phyloP scores from a whole-genome alignment of 2,329 filamentous ascomycete species.

The Colletotrichum coccodes region DNA sequence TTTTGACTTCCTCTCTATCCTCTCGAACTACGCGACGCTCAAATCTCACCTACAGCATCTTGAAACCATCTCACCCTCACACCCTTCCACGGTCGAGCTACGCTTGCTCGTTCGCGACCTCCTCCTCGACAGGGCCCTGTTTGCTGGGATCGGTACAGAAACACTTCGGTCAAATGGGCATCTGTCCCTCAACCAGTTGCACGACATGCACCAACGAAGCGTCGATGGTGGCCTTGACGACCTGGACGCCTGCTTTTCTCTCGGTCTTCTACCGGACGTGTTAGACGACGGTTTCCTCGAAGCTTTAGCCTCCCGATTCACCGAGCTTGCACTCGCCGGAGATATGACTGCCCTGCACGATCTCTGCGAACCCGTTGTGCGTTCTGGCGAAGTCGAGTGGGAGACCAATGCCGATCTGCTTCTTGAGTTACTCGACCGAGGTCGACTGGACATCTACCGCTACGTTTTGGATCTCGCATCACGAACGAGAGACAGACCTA shows the following conservation, averaged over 20 bases:
- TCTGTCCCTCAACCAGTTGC: constrained; percentile 36
- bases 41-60: constrained; percentile 34
- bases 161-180: constrained; percentile 32
- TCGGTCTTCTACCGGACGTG: constrained; percentile 37
- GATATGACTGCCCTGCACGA: constrained; percentile 37
- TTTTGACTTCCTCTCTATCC: constrained; percentile 37
- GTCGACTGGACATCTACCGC: constrained; percentile 38
- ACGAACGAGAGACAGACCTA: constrained; percentile 34
- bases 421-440: constrained; percentile 38
- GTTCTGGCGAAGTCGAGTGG: constrained; percentile 40
- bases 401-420: constrained; percentile 37
- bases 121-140: constrained; percentile 40
- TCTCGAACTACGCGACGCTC: constrained; percentile 38
- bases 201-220: constrained; percentile 40
- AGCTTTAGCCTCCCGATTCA: constrained; percentile 36
- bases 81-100: constrained; percentile 37
- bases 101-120: constrained; percentile 40
- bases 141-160: constrained; percentile 39
- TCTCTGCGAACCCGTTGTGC: constrained; percentile 41
- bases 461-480: constrained; percentile 41
- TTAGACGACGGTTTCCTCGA: constrained; percentile 33
- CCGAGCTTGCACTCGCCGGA: constrained; percentile 38
- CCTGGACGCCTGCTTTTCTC: constrained; percentile 40
- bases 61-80: constrained; percentile 14
- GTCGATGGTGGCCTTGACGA: constrained; percentile 39